These are phyloP conservation scores for Aspergillus brunneoviolaceus DNA, from an alignment of 2,329 filamentous ascomycete genomes.

Conservation along the genomic window DNA sequence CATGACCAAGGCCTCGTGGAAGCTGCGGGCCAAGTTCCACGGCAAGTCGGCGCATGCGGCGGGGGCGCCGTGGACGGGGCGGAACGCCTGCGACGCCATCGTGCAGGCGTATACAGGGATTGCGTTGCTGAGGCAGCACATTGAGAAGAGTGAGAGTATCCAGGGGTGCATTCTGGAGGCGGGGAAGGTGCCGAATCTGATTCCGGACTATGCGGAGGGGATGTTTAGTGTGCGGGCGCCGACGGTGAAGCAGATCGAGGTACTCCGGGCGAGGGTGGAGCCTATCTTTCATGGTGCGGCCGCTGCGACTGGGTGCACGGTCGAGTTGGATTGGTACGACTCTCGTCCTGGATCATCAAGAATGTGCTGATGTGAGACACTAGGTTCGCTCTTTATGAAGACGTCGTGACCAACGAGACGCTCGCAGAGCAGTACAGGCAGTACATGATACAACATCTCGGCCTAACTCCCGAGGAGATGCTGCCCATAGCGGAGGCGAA, in stretches of 20 bases:
- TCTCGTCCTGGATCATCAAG: background rate
- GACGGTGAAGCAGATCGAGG: background rate
- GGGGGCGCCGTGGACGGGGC: background rate
- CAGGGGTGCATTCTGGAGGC: conserved; percentile 1
- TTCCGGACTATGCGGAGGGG: background rate
- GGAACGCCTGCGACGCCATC: background rate
- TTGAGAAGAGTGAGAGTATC: conserved; percentile 3
- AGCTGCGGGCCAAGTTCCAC: conserved; percentile 1
- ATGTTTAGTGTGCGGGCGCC: background rate
- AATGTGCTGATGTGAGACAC: background rate
- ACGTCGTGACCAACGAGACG: background rate
- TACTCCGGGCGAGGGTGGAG: background rate
- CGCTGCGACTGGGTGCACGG: background rate
- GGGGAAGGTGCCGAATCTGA: background rate
- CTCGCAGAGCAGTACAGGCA: conserved; percentile 1
- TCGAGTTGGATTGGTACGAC: conserved; percentile 5
- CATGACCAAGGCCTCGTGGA: background rate
- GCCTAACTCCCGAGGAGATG: background rate
- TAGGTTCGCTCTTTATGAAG: conserved; percentile 3
- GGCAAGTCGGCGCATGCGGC: conserved; percentile 1
- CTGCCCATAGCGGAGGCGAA: background rate
- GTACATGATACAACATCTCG: background rate
- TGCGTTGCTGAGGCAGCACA: background rate
- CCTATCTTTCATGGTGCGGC: background rate
- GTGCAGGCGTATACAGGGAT: conserved; percentile 1